A percentile compares a stretch with the other conserved stretches of the same genome.
phyloP scores from a whole-genome alignment of 306 rosid genomes.

The Prunus campanulata region DNA sequence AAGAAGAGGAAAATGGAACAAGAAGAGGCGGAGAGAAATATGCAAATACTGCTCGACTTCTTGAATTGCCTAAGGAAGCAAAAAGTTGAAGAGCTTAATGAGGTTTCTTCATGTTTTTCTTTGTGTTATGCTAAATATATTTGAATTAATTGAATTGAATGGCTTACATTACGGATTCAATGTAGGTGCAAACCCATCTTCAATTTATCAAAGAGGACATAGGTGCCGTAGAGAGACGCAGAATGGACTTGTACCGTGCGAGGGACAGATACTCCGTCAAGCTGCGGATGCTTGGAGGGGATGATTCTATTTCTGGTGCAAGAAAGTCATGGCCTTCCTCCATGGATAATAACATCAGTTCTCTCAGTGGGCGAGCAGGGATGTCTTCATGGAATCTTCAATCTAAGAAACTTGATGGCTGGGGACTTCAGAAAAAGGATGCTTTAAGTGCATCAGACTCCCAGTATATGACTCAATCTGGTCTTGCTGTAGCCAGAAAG shows the following conservation, averaged over 20 bases:
- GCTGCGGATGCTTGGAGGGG: conserved; percentile 68
- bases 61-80: conserved; percentile 85
- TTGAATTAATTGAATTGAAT: background rate
- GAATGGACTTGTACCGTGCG: conserved; percentile 76
- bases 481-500: conserved; percentile 72
- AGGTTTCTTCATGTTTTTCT: conserved; percentile 46
- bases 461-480: conserved; percentile 56
- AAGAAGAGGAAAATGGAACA: conserved; percentile 98
- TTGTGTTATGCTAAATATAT: background rate
- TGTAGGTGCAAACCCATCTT: conserved; percentile 86
- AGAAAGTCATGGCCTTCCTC: conserved; percentile 71
- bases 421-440: conserved; percentile 67
- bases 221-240: conserved; percentile 79
- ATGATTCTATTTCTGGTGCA: conserved; percentile 44
- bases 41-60: conserved; percentile 89
- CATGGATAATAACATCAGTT: conserved; percentile 51
- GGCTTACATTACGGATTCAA: background rate
- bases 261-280: conserved; percentile 63
- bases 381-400: conserved; percentile 59
- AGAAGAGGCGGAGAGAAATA: conserved; percentile 94
- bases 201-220: conserved; percentile 89
- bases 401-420: conserved; percentile 53
- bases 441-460: conserved; percentile 67
- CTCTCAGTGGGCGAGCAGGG: conserved; percentile 56
- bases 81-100: conserved; percentile 75